Percentiles rank a stretch among this genome's conserved stretches.
Evolutionary conservation across 1,284 basidiomycete genomes (phyloP).

Genomic region (Calocybe gambosa): DNA sequence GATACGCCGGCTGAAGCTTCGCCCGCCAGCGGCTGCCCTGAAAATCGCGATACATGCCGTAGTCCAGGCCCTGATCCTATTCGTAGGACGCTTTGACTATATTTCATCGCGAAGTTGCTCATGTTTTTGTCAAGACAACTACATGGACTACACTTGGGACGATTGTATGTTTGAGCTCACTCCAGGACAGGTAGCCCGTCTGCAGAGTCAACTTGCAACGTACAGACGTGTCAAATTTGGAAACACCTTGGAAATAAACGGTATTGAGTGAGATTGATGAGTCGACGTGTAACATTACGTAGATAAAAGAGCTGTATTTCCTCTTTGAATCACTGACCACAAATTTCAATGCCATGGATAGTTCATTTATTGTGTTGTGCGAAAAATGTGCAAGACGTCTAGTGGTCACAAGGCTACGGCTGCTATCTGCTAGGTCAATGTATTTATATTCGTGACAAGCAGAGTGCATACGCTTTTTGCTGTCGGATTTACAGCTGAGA

Average conservation of each 20-base stretch:
- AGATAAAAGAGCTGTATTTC: too few species aligned
- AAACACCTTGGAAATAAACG: neutral
- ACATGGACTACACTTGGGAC: slow-evolving; percentile 16
- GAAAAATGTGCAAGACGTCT: too few species aligned
- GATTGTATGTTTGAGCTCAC: slow-evolving; percentile 17
- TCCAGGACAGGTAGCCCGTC: slow-evolving; percentile 12
- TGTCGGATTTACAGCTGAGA: slow-evolving; percentile 25
- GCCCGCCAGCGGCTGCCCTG: slow-evolving; percentile 41
- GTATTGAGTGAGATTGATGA: neutral
- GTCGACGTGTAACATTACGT: too few species aligned
- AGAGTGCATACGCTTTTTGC: neutral
- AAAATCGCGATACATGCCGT: slow-evolving; percentile 41
- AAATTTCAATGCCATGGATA: too few species aligned
- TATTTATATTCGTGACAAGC: neutral
- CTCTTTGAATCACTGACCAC: too few species aligned
- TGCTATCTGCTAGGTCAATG: neutral
- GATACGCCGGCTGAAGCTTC: slow-evolving; percentile 47
- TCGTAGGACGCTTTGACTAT: slow-evolving; percentile 7
- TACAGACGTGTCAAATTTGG: slow-evolving; percentile 10
- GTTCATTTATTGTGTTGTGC: too few species aligned
- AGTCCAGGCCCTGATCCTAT: slow-evolving; percentile 27
- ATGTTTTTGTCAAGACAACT: slow-evolving; percentile 11
- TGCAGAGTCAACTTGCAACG: slow-evolving; percentile 12
- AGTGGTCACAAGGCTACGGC: neutral
- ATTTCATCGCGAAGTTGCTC: neutral